phyloP scores from a whole-genome alignment of 305 asterid species.

The Fraxinus sp. region DNA sequence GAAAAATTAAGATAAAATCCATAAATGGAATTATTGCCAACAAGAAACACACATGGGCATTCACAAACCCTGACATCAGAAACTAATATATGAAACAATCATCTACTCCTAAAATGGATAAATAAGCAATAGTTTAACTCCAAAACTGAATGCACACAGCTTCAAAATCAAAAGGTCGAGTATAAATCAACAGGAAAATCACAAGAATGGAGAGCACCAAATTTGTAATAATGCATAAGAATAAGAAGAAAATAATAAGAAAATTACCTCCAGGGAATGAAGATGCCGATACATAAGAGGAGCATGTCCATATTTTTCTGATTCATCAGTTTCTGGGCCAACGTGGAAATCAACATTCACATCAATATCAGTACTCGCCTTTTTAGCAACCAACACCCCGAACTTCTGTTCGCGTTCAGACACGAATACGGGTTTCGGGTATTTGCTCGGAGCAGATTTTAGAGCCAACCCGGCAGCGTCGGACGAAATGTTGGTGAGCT shows the following conservation, averaged over 20 bases:
- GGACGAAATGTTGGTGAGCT: conserved; percentile 44
- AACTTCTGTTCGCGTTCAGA: conserved; percentile 5
- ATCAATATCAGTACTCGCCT: neutral
- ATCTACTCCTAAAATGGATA: neutral
- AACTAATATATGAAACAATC: neutral
- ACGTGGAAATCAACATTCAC: neutral
- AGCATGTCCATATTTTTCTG: conserved; percentile 36
- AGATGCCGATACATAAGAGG: conserved; percentile 62
- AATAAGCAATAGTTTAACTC: neutral
- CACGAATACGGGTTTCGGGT: conserved; percentile 20
- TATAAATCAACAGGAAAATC: neutral
- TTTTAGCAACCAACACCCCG: conserved; percentile 15
- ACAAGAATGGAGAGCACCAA: neutral
- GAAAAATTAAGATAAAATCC: neutral
- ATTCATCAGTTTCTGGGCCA: conserved; percentile 37
- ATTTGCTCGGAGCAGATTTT: conserved; percentile 19
- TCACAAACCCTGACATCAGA: neutral
- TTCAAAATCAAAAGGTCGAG: neutral
- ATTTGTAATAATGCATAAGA: neutral
- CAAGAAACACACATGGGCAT: neutral
- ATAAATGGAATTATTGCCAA: conserved; percentile 8
- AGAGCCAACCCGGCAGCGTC: conserved; percentile 20
- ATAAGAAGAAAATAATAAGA: neutral
- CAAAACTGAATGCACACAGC: neutral
- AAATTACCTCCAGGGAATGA: conserved; percentile 58